Base-by-base conservation (phyloP, 2,329 filamentous ascomycete genomes). In the Aspergillus ochraceus region DNA sequence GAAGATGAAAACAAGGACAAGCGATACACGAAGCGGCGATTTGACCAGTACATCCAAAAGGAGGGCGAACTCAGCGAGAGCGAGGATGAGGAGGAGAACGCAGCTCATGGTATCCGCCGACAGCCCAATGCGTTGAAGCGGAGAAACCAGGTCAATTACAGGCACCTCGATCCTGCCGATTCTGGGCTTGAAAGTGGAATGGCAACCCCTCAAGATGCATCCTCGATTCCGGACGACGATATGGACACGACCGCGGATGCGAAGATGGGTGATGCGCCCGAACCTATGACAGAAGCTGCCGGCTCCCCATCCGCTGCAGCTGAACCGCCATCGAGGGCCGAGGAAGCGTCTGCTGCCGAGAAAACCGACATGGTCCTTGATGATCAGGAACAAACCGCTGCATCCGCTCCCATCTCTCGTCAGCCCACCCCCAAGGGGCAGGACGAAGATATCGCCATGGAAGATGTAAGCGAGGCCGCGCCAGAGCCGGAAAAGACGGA, bases 1-100 rank as follows among this genome's bases (percentile, higher is more conserved):
- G 91, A 92, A 55, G 93, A 97, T 64, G 86, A 91, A 67, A 92
- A 95, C 73, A 89, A 91, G 67, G 94, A 98, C 71, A 85, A 85
- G 57, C 89, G 94, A 26, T 87, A 89, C 76, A 96, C 92, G 0
- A 86, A 95, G 74, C 88, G 91, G 39, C 86, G 88, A 64, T 92
- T 90, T 82, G 94, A 98, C 64, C 88, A 92, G 74, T 88, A 85
- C 52, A 84, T 92, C 26, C 85, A 88, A 55, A 86, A 90, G 59
- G 86, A 91, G 8, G 90, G 90, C 67, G 94, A 97, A 71, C 86
- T 93, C 49, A 90, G 92, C 60, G 90, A 95, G 49, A 96, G 91
- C 64, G 92, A 96, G 61, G 92, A 97, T 60, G 94, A 98, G 68
- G 92, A 96, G 11, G 86, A 92, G 76, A 74, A 74, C 54, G 75